Base-by-base conservation (phyloP, 129 eudicot genomes). In the Chrysanthemum lavandulifolium region DNA sequence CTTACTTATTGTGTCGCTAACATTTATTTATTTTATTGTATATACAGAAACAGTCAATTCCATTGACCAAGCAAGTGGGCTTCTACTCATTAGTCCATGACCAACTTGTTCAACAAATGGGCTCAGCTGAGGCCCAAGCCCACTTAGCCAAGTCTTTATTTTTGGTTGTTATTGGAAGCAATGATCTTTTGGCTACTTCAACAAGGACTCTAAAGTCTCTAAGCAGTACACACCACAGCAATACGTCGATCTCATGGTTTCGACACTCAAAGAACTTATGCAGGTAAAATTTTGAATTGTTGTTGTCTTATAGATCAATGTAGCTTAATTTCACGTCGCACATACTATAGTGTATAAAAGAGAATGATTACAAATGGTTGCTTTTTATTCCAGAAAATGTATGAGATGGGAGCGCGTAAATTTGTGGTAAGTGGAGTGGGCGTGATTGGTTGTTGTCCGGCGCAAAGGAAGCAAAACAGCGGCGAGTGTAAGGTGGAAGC, bases 401-500 rank as follows among this genome's bases (percentile, higher is more conserved):
- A 88, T 45, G 82, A 31, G 13, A 14, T 94, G 29, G 97, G 99
- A 33, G 99, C 81, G 0, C 86, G 97, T 13, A 94, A 90, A 69
- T 90, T 82, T 71, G 77, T 81, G 18, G 61, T 84, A 0, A 64
- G 80, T 1, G 99, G 97, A 27, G 51, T 88, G 10, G 84, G 86
- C 52, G 82, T 89, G 29, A 75, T 94, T 7, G 97, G 99, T n/a
- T 94, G 99, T 70, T 78, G 86, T 47, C 99, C 97, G 14, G 59
- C 80, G 10, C 96, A 84, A 67, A 90, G 99, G 71, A 78, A 25
- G 11, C 81, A 63, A 21, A 86, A 80, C 33, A 53, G 59, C 31
- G 56, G 76, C 6, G 93, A 69, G 13, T 94, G 99, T 69, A 79
- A 76, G 13, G 63, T 60, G 13, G 86, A 83, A 50, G 84, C 77